A percentile compares a stretch with the other conserved stretches of the same genome.
Evolutionary conservation across 805 yeast genomes (phyloP).

Genomic region (Metschnikowia henanensis): DNA sequence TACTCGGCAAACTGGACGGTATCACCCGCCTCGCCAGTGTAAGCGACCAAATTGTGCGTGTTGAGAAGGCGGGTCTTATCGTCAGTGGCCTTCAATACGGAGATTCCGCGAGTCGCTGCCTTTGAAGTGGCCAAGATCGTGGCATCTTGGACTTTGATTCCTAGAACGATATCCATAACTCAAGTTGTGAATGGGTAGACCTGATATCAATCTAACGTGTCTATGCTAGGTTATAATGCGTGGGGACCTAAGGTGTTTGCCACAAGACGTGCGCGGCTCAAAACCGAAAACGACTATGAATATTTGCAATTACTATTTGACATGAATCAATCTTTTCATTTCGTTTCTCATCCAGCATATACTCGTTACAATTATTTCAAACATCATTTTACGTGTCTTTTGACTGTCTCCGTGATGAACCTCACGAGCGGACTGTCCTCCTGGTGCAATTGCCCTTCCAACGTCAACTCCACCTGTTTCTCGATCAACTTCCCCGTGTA

Average conservation of each 20-base stretch:
- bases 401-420: constrained; percentile 41
- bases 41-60: constrained; percentile 79
- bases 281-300: no score
- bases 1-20: constrained; percentile 94
- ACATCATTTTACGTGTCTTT: constrained; percentile 14
- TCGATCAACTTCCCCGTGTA: constrained; percentile 89
- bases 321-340: no score
- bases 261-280: constrained; percentile 17
- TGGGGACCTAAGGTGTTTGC: constrained; percentile 14
- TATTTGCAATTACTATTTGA: no score
- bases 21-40: constrained; percentile 95
- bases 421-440: constrained; percentile 49
- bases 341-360: no score
- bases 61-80: constrained; percentile 78
- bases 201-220: no score
- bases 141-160: constrained; percentile 76
- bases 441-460: constrained; percentile 53
- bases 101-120: constrained; percentile 89
- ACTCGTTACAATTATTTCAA: neutral
- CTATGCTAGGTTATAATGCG: no score
- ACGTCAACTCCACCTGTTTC: constrained; percentile 67
- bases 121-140: constrained; percentile 93
- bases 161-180: constrained; percentile 85
- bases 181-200: neutral
- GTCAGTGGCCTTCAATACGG: constrained; percentile 74